Base-by-base conservation (phyloP, 2,329 filamentous ascomycete species). In the Colletotrichum tamarilloi region DNA sequence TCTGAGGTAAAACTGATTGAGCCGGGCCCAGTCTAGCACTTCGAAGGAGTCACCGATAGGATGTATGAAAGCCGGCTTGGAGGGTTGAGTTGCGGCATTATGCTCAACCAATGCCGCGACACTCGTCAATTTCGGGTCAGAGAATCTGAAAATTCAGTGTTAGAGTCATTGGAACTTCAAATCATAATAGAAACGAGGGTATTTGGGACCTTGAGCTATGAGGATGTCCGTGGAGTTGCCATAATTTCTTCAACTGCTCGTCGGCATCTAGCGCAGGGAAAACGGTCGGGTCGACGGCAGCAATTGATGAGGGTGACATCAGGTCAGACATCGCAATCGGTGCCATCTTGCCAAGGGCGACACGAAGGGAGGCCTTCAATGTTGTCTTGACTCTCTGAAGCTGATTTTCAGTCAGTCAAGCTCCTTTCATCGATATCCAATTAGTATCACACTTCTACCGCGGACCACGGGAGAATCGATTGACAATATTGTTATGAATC, bases 181-280 rank as follows among this genome's bases (percentile, higher is more conserved):
- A 24, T 1, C 1, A 4, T 19, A 4, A 53, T 4, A 7, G 22
- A 11, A 1, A 6, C 1, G 16, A 32, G 28, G 16, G 14, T 30
- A 4, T 19, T 11, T 42, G 8, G 3, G 56, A 65, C 62, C 35
- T 65, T 5, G 49, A 11, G 38, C 69, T 72, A n/a, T 72, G 69
- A 14, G 69, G 65, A 6, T 72, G 46, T 1, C 69, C 69, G 11
- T 72, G 65, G 19, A 68, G 24, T 19, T 63, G 49, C 69, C 69
- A 72, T 2, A 72, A 24, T n/a, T 35, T 19, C 12, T 5, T 28
- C 22, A 72, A 32, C 42, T 26, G 32, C 28, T 72, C 38, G 4
- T 72, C 69, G 16, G 69, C 58, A n/a, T 38, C 30, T 38, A 11
- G 30, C 4, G 69, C 28, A 19, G 69, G 69, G 42, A 57, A 68